Evolutionary conservation across 257 asterid genomes (phyloP).

Genomic region (Rhazya stricta): DNA sequence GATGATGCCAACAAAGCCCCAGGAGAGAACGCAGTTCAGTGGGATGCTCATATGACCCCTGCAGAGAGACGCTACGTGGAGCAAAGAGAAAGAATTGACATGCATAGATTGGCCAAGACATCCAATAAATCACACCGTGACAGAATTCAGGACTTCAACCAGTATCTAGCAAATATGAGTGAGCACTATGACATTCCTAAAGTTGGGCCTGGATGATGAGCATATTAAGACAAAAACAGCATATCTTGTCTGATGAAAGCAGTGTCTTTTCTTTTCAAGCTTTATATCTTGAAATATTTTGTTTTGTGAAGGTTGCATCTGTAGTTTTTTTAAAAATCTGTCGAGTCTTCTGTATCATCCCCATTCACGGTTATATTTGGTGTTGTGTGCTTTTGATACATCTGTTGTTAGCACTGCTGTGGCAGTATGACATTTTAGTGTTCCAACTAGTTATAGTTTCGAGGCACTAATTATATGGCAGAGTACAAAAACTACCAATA

Average conservation of each 20-base stretch:
- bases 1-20: constrained; percentile 33
- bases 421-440: neutral
- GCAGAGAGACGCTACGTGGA: constrained; percentile 94
- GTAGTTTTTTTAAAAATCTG: neutral
- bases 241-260: neutral
- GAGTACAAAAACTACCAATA: too few relatives aligned
- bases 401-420: neutral
- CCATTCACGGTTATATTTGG: too few relatives aligned
- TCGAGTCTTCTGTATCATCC: neutral
- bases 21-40: constrained; percentile 37
- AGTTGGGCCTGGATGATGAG: constrained; percentile 91
- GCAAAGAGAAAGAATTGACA: constrained; percentile 65
- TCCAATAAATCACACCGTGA: constrained; percentile 89
- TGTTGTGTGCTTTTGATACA: neutral
- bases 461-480: too few relatives aligned
- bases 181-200: constrained; percentile 98
- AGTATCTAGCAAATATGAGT: constrained; percentile 94
- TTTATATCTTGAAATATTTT: neutral
- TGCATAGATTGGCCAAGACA: constrained; percentile 75
- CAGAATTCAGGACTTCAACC: constrained; percentile 91
- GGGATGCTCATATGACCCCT: constrained; percentile 73
- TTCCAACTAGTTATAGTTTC: too few relatives aligned
- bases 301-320: neutral
- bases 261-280: neutral
- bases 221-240: neutral